These are phyloP conservation scores for Elsinoe fawcettii DNA, from an alignment of 2,329 filamentous ascomycete genomes.

Conservation along the genomic window DNA sequence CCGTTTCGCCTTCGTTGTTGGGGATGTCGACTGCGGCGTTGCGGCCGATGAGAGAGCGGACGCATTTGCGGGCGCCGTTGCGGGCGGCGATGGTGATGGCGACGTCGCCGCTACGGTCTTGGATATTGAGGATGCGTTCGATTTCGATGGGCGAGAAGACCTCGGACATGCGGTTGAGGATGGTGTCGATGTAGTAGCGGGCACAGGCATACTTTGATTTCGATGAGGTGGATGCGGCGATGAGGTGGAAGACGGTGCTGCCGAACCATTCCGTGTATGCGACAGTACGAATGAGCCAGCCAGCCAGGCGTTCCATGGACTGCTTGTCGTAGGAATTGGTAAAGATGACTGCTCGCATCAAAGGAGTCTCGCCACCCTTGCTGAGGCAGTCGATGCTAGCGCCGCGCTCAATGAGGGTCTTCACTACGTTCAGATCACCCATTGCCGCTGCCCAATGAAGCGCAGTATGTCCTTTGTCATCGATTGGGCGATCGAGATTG, in stretches of 20 bases:
- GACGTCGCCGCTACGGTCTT: conserved; percentile 83
- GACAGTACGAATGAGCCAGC: conserved; percentile 74
- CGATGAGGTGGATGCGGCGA: conserved; percentile 77
- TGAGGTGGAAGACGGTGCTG: conserved; percentile 88
- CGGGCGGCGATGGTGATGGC: conserved; percentile 80
- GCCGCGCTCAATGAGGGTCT: conserved; percentile 72
- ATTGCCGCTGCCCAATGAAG: conserved; percentile 97
- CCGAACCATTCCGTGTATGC: conserved; percentile 70
- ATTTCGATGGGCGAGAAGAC: conserved; percentile 68
- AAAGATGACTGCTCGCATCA: conserved; percentile 91
- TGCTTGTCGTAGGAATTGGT: conserved; percentile 95
- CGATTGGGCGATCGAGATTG: conserved; percentile 84
- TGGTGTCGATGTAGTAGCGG: conserved; percentile 85
- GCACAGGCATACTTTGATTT: conserved; percentile 83
- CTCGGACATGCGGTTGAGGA: conserved; percentile 79
- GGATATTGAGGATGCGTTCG: conserved; percentile 68
- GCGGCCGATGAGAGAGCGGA: conserved; percentile 60
- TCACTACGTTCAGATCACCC: conserved; percentile 89
- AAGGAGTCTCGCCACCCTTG: conserved; percentile 65
- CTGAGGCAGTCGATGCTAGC: conserved; percentile 64
- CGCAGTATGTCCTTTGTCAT: conserved; percentile 84
- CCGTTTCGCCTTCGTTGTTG: conserved; percentile 74
- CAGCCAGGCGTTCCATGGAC: conserved; percentile 77
- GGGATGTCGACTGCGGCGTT: conserved; percentile 76
- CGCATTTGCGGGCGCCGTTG: conserved; percentile 73